A percentile compares a stretch with the other conserved stretches of the same genome.
These are phyloP conservation scores for Agroathelia rolfsii DNA, from an alignment of 1,284 basidiomycete genomes.

Conservation along the genomic window DNA sequence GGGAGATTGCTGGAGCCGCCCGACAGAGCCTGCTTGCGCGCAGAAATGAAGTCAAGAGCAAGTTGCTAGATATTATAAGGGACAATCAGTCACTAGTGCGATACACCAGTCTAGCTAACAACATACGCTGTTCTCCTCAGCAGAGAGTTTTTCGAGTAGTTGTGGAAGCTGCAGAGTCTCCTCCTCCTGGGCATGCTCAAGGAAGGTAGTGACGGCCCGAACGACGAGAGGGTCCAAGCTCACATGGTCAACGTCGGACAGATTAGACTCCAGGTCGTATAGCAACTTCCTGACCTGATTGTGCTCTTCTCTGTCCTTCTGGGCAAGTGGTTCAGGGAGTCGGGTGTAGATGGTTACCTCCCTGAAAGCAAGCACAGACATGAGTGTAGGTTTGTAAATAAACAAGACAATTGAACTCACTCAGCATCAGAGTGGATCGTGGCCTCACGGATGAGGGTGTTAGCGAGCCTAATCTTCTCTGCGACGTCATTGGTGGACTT, in stretches of 20 bases:
- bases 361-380: not conserved
- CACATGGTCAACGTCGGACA: not conserved
- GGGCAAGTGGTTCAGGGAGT: too few relatives aligned
- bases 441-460: conserved; percentile 12
- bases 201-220: conserved; percentile 5
- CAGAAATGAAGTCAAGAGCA: too few relatives aligned
- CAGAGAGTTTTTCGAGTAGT: conserved; percentile 1
- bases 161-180: conserved; percentile 7
- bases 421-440: conserved; percentile 10
- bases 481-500: conserved; percentile 5
- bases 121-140: conserved; percentile 10
- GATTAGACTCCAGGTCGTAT: conserved; percentile 4
- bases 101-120: too few relatives aligned
- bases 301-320: conserved; percentile 6
- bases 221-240: conserved; percentile 5
- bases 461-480: conserved; percentile 9
- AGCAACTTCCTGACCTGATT: conserved; percentile 4
- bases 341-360: conserved; percentile 8
- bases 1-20: too few relatives aligned
- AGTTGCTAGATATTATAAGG: too few relatives aligned
- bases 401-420: not conserved
- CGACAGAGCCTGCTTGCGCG: too few relatives aligned
- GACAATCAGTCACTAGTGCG: too few relatives aligned
- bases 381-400: not conserved
- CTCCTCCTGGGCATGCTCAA: conserved; percentile 6